Evolutionary conservation across 805 yeast species (phyloP).

Genomic region (Yarrowia alimentaria): DNA sequence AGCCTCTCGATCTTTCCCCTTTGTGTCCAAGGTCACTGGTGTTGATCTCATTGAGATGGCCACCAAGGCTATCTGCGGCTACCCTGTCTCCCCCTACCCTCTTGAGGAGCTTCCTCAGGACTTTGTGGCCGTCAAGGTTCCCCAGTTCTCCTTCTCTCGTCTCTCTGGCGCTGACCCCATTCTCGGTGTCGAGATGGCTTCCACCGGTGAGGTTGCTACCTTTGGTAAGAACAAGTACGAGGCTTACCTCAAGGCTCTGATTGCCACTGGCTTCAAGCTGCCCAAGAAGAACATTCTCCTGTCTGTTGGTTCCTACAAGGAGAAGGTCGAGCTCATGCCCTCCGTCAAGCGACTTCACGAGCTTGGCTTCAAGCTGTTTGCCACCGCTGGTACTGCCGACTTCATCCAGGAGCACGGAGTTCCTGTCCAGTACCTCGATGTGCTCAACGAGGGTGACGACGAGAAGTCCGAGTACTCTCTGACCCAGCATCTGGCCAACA

Average conservation of each 20-base stretch:
- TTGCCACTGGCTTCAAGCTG: conserved; percentile 91
- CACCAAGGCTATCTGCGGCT: conserved; percentile 88
- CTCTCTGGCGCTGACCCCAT: conserved; percentile 98
- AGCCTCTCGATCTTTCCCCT: conserved; percentile 99
- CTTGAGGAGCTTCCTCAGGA: conserved; percentile 84
- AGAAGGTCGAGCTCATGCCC: conserved; percentile 90
- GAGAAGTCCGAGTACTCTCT: conserved; percentile 92
- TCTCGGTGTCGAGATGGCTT: conserved; percentile 98
- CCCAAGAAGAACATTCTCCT: conserved; percentile 93
- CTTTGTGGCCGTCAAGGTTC: conserved; percentile 94
- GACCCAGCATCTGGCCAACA: conserved; percentile 94
- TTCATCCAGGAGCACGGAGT: conserved; percentile 92
- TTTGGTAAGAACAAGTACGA: conserved; percentile 96
- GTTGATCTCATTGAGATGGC: conserved; percentile 97
- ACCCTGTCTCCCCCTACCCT: conserved; percentile 88
- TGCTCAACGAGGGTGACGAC: conserved; percentile 66
- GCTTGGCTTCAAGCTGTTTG: conserved; percentile 86
- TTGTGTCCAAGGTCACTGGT: conserved; percentile 95
- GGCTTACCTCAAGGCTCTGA: conserved; percentile 90
- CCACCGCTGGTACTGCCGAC: conserved; percentile 99
- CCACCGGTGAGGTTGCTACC: conserved; percentile 98
- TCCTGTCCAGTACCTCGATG: conserved; percentile 93
- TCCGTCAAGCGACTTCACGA: conserved; percentile 75
- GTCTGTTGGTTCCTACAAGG: conserved; percentile 95
- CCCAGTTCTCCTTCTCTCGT: conserved; percentile 96